Base-by-base conservation (phyloP, 108 stramenopile genomes). In the Cylindrotheca fusiformis region DNA sequence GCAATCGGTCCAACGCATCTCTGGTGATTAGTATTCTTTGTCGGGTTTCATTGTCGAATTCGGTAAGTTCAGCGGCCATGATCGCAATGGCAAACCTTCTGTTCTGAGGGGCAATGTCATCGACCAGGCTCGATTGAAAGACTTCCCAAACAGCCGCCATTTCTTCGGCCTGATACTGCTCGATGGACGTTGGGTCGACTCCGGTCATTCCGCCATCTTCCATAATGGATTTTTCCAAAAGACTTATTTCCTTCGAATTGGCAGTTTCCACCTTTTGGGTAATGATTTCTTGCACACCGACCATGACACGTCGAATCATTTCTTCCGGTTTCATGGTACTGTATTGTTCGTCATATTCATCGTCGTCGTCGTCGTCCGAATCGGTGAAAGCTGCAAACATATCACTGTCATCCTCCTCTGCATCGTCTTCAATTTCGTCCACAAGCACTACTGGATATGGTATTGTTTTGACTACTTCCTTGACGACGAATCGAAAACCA, bases 371-470 rank as follows among this genome's bases (percentile, higher is more conserved):
- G 36, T 67, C 65, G 14, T 67, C 67, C 1, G 65, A 68, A 3
- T 75, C 75, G 22, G 30, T 55, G 3, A 60, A 31, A 3, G 46
- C 26, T 1, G 50, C 32, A 30, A 59, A 48, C 55, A 48, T 59
- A 20, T 65, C 71, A 27, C 49, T 55, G 20, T 58, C 54, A 36
- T 78, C 81, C 18, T 82, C 80, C 30, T 78, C 77, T 10, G 50
- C 64, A 36, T 79, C 73, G 59, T 88, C 87, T 29, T 75, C 17
- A 26, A 93, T 54, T 75, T 93, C 91, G 59, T 93, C 91, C 0
- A 93, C 91, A 56, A 87, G 71, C 4, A 74, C 91, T 48, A 89
- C 70, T 20, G 83, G 83, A 72, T 81, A 93, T 0, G 91, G 91
- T 51, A 93, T 79, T 21, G 80, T 69, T 18, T 69, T 67, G 24